Percentiles rank a stretch among this genome's conserved stretches.
Evolutionary conservation across 208 protist species (phyloP).

Genomic region (Leishmania aethiopica): DNA sequence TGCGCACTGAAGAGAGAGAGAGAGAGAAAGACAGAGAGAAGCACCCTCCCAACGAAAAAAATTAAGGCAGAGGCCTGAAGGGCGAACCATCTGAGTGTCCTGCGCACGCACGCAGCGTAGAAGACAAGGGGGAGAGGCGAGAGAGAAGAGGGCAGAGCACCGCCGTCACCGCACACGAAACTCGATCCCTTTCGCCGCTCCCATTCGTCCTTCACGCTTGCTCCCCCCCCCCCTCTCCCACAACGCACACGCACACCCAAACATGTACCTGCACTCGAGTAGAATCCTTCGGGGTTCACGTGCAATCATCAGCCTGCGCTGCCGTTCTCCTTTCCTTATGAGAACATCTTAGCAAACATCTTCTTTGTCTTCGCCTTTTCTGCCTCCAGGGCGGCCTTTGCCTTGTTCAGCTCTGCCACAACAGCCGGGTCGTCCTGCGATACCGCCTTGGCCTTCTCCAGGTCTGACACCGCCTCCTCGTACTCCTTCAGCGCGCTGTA

Average conservation of each 20-base stretch:
- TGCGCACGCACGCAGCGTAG: background rate
- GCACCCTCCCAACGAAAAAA: background rate
- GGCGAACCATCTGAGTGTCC: background rate
- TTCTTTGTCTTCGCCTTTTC: slow-evolving; percentile 65
- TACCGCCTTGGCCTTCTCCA: slow-evolving; percentile 48
- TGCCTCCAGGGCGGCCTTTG: slow-evolving; percentile 33
- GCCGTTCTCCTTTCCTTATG: slow-evolving; percentile 1
- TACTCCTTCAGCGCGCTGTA: slow-evolving; percentile 54
- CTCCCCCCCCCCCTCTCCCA: background rate
- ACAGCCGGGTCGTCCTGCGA: slow-evolving; percentile 52
- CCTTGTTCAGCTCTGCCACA: slow-evolving; percentile 42
- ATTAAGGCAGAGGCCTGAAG: background rate
- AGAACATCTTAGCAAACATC: slow-evolving; percentile 78
- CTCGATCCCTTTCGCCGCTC: background rate
- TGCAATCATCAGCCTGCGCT: background rate
- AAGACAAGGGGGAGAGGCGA: background rate
- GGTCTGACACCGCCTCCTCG: slow-evolving; percentile 47
- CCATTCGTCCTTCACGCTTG: background rate
- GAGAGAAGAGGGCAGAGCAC: background rate
- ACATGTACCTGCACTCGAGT: background rate
- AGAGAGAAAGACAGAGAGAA: background rate
- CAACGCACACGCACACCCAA: background rate
- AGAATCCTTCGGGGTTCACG: background rate
- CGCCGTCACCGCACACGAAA: background rate
- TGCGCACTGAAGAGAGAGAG: background rate